These are phyloP conservation scores for Thelephora terrestris DNA, from an alignment of 1,284 basidiomycete genomes.

Conservation along the genomic window DNA sequence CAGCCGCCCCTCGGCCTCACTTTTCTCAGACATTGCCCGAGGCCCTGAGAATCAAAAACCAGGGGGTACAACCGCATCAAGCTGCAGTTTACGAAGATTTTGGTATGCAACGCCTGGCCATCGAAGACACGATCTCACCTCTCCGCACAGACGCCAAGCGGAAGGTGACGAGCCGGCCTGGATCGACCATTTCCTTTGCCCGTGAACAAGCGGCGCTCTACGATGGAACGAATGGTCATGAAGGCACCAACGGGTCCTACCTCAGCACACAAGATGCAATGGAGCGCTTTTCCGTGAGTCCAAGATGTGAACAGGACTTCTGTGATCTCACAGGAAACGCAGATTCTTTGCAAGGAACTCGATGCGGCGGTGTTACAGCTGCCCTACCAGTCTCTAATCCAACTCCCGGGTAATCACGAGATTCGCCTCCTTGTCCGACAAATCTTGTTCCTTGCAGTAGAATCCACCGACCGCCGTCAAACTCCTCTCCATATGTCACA, in stretches of 20 bases:
- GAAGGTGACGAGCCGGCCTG: constrained; percentile 49
- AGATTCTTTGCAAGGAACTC: constrained; percentile 60
- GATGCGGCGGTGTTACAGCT: constrained; percentile 70
- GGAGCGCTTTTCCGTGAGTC: constrained; percentile 61
- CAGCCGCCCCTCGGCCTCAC: constrained; percentile 58
- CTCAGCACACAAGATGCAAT: constrained; percentile 61
- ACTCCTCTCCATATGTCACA: constrained; percentile 91
- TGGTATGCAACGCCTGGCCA: constrained; percentile 32
- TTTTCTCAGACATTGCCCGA: constrained; percentile 83
- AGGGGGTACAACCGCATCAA: constrained; percentile 78
- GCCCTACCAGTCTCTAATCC: constrained; percentile 53
- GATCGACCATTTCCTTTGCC: constrained; percentile 48
- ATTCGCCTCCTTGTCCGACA: constrained; percentile 77
- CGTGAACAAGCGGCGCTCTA: constrained; percentile 38
- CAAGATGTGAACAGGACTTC: neutral
- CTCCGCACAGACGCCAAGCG: constrained; percentile 46
- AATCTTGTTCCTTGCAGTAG: constrained; percentile 70
- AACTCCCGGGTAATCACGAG: constrained; percentile 76
- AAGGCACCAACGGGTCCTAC: constrained; percentile 14
- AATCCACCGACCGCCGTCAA: constrained; percentile 72
- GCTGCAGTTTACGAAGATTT: constrained; percentile 95
- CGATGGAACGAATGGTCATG: constrained; percentile 26
- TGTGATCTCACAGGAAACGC: constrained; percentile 1
- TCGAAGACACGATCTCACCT: neutral
- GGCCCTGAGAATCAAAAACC: constrained; percentile 76